These are phyloP conservation scores for Golubevia sp. DNA, from an alignment of 1,284 basidiomycete species.

Conservation along the genomic window DNA sequence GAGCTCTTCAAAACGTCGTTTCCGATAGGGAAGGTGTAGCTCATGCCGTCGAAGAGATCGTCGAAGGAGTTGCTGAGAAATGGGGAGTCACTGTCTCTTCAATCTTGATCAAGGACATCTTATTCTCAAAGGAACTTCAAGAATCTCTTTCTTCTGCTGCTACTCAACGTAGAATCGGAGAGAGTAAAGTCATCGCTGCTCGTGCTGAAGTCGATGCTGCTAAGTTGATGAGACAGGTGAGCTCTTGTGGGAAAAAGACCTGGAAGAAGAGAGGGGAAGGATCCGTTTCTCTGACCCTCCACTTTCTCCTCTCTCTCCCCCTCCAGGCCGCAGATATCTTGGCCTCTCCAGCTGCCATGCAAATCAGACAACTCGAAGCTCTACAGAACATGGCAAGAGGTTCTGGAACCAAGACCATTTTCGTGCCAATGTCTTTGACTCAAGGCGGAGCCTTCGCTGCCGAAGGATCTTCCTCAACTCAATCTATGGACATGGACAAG, in stretches of 20 bases:
- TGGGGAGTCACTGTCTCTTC: conserved; percentile 96
- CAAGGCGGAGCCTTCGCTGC: too few relatives aligned
- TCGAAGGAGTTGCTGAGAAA: conserved; percentile 66
- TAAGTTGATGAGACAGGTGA: conserved; percentile 73
- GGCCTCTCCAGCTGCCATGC: conserved; percentile 91
- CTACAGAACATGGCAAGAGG: conserved; percentile 75
- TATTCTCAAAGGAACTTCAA: conserved; percentile 88
- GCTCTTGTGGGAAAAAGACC: too few relatives aligned
- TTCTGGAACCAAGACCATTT: conserved; percentile 82
- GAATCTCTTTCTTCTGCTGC: conserved; percentile 89
- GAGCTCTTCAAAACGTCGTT: conserved; percentile 66
- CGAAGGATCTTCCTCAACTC: too few relatives aligned
- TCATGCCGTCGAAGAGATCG: conserved; percentile 91
- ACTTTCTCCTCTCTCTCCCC: background rate
- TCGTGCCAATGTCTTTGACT: conserved; percentile 76
- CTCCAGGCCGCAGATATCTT: conserved; percentile 89
- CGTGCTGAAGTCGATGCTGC: conserved; percentile 93
- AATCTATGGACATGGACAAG: too few relatives aligned
- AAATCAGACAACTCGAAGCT: conserved; percentile 92
- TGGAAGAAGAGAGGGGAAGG: too few relatives aligned
- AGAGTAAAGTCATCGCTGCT: conserved; percentile 93
- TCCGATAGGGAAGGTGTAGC: conserved; percentile 92
- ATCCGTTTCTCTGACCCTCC: background rate
- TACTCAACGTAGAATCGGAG: conserved; percentile 89
- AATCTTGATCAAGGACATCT: conserved; percentile 81